phyloP scores from a whole-genome alignment of 2,329 filamentous ascomycete genomes.

The Fusarium papillatum region DNA sequence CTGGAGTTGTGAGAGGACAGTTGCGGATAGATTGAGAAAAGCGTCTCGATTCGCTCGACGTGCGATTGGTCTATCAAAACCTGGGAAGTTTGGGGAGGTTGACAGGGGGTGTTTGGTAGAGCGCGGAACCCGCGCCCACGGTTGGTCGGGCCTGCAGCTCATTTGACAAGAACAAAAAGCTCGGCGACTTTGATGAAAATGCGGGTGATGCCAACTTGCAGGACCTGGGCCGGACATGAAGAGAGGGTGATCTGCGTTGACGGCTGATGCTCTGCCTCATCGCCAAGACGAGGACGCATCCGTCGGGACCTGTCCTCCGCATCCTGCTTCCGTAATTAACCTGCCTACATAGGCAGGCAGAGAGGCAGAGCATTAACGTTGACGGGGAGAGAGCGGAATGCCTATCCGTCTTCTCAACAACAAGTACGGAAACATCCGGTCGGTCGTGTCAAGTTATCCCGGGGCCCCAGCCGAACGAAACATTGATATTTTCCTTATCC shows the following conservation, averaged over 20 bases:
- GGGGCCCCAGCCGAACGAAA: neutral
- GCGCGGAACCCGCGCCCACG: slow-evolving; percentile 5
- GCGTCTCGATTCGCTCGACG: slow-evolving; percentile 5
- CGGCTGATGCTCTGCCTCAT: slow-evolving; percentile 14
- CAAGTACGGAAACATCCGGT: slow-evolving; percentile 1
- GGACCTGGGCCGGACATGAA: slow-evolving; percentile 11
- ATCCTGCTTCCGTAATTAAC: neutral
- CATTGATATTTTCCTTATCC: neutral
- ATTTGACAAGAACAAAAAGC: slow-evolving; percentile 1
- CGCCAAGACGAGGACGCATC: slow-evolving; percentile 25
- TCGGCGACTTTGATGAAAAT: slow-evolving; percentile 5
- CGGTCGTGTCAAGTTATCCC: neutral
- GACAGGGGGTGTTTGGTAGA: slow-evolving; percentile 5
- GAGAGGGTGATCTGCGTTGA: slow-evolving; percentile 24
- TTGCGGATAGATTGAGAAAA: slow-evolving; percentile 20
- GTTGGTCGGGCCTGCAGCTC: slow-evolving; percentile 6
- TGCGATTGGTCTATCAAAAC: slow-evolving; percentile 8
- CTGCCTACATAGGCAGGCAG: neutral
- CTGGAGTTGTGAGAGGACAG: slow-evolving; percentile 5
- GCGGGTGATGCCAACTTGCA: slow-evolving; percentile 23
- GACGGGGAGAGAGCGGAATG: neutral
- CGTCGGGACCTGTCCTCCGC: neutral
- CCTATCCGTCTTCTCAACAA: neutral
- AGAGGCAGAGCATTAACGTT: neutral
- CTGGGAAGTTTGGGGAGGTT: slow-evolving; percentile 3